Evolutionary conservation across 2,329 filamentous ascomycete species (phyloP).

Genomic region (Neonectria faginata): DNA sequence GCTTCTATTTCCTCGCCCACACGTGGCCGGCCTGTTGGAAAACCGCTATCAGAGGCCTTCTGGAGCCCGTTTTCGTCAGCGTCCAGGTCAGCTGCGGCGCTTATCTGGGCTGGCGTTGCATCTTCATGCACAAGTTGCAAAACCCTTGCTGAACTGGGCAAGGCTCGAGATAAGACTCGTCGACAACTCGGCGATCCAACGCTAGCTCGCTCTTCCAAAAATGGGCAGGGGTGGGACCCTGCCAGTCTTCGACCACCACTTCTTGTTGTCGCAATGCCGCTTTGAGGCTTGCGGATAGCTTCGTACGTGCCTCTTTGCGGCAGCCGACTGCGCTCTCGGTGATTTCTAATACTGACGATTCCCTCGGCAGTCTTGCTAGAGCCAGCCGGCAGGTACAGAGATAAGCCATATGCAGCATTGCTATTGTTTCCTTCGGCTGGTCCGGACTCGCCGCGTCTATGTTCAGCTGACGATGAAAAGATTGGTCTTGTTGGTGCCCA

Average conservation of each 20-base stretch:
- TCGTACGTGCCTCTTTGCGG: not conserved
- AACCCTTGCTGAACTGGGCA: not conserved
- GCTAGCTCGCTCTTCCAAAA: not conserved
- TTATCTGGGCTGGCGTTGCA: not conserved
- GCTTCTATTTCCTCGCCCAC: not conserved
- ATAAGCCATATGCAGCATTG: not conserved
- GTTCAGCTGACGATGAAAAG: not conserved
- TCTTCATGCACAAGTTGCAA: not conserved
- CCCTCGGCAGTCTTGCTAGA: not conserved
- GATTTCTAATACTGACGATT: not conserved
- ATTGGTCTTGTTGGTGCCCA: not conserved
- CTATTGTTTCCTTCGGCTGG: not conserved
- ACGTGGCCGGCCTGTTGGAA: not conserved
- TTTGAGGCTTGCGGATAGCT: not conserved
- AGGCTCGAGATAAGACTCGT: conserved; percentile 1
- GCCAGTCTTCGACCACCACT: not conserved
- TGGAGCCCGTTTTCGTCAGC: not conserved
- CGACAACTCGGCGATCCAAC: not conserved
- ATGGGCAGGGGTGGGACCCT: not conserved
- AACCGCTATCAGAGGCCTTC: not conserved
- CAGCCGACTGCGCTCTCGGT: not conserved
- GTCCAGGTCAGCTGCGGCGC: not conserved
- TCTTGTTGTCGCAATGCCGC: not conserved
- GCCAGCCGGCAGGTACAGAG: not conserved
- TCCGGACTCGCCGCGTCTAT: not conserved